Conservation (phyloP, 345 rosid species). For the Limnanthes douglasii region DNA sequence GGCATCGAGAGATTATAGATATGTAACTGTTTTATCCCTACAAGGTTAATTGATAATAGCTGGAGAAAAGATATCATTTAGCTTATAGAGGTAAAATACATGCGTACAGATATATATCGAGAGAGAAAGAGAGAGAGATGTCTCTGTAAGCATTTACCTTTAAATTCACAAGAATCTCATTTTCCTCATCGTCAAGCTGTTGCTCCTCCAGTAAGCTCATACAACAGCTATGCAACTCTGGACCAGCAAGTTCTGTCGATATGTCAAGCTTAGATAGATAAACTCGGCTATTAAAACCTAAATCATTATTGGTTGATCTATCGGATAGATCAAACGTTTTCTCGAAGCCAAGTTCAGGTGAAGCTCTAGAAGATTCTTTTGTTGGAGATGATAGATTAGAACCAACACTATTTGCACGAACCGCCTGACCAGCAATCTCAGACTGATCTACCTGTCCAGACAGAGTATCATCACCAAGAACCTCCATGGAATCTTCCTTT, state of each 20-base stretch:
- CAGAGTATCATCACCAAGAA: constrained; percentile 31
- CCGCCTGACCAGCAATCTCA: no score
- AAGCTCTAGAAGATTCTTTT: constrained; percentile 22
- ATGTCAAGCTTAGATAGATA: constrained; percentile 87
- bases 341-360: constrained; percentile 18
- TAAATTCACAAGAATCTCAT: constrained; percentile 34
- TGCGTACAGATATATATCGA: no score
- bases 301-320: constrained; percentile 12
- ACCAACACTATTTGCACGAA: constrained; percentile 26
- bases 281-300: no score
- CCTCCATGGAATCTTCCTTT: constrained; percentile 51
- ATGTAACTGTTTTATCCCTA: no score
- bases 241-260: constrained; percentile 56
- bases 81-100: no score
- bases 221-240: constrained; percentile 40
- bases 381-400: constrained; percentile 25
- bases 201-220: constrained; percentile 24
- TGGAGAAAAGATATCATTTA: constrained; percentile 7
- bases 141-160: no score
- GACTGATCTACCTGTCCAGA: constrained; percentile 26
- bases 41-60: no score
- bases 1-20: constrained; percentile 1
- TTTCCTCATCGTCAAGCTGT: constrained; percentile 24
- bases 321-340: constrained; percentile 20
- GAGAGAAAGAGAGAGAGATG: no score